Evolutionary conservation across 2,329 filamentous ascomycete genomes (phyloP), one percentile per base, ranked within the genome.

Genomic region (Penicillium thymicola): DNA sequence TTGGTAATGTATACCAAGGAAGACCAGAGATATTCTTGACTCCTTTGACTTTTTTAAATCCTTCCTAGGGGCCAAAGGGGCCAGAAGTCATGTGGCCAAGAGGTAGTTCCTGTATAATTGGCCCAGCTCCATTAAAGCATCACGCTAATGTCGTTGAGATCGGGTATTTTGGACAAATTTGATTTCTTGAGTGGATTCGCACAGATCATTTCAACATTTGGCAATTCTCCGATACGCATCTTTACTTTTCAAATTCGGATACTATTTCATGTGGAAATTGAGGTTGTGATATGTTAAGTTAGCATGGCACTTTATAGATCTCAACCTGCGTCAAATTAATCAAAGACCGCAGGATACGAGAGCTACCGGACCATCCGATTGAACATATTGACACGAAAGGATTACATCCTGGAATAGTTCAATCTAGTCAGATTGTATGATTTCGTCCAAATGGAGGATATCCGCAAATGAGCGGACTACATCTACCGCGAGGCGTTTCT

Each of bases 401-500:
- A 40, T 40, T 34, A 0, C 11, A 9, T 21, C 37, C 7, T 7
- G 18, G 41, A 10, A 21, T 7, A 34, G 18, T 21, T 18, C 23
- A 34, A 2, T 8, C n/a, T 27, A 51, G 8, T 51, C 8, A 30
- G 36, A 46, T 42, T 40, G 13, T 11, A 32, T 32, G 30, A 38
- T 13, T 34, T 34, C 34, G 28, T 11, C 28, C 10, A 25, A 30
- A 46, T 21, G 28, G 18, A 14, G 32, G 47, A 51, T 46, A 36
- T 51, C 50, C 18, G 27, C 41, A 52, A 55, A 52, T 52, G 42
- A 52, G 36, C 54, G 54, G 48, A 36, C 21, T 28, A 28, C 21
- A 21, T 46, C 54, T n/a, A 46, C 41, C 53, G 53, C 54, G 41
- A 52, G 54, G 54, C 54, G 48, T 51, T 48, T 46, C 48, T 52